phyloP scores from a whole-genome alignment of 73 alveolate species.

The Breviolum minutum region DNA sequence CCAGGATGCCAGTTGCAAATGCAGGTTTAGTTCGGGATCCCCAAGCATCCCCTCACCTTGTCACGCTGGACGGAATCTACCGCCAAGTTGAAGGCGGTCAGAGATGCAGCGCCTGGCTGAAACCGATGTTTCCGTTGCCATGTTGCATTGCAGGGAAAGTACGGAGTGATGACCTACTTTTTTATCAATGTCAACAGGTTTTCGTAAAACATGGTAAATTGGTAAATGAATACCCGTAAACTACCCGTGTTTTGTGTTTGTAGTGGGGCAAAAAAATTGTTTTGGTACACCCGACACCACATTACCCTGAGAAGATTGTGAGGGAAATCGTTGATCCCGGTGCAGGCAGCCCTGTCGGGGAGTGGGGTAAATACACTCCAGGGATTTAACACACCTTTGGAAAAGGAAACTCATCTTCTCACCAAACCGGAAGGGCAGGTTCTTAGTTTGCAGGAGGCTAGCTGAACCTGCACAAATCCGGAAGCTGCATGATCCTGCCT shows the following conservation, averaged over 20 bases:
- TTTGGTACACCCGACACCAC: too few species aligned
- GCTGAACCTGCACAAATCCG: neutral
- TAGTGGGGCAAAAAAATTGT: too few species aligned
- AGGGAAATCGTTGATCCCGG: too few species aligned
- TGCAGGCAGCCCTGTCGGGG: too few species aligned
- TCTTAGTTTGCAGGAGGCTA: neutral
- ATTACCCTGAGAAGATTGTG: too few species aligned
- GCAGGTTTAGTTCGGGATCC: neutral
- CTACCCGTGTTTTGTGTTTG: too few species aligned
- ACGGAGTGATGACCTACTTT: too few species aligned
- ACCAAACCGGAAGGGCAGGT: neutral
- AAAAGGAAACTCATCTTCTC: neutral
- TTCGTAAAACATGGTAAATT: too few species aligned
- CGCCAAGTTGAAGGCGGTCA: slow-evolving; percentile 88
- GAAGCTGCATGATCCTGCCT: neutral
- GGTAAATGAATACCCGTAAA: too few species aligned
- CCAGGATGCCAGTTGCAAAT: neutral
- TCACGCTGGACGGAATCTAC: slow-evolving; percentile 87
- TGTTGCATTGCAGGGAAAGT: too few species aligned
- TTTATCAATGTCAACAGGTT: too few species aligned
- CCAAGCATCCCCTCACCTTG: neutral
- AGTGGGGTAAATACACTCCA: neutral
- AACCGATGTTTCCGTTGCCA: too few species aligned
- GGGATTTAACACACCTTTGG: neutral
- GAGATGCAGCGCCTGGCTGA: slow-evolving; percentile 58